Evolutionary conservation across 208 protist genomes (phyloP).

Genomic region (Naegleria lovaniensis): DNA sequence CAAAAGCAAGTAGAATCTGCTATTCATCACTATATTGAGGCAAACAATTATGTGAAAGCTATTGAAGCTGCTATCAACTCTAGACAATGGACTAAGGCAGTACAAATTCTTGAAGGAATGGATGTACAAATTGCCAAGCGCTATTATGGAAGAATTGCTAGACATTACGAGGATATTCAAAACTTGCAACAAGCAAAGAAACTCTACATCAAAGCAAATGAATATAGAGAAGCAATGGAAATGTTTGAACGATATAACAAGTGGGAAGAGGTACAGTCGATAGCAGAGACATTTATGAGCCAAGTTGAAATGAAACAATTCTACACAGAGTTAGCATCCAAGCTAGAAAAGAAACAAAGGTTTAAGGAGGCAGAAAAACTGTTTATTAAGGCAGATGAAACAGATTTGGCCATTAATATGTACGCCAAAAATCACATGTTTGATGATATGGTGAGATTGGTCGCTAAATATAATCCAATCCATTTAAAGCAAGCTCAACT

Average conservation of each 20-base stretch:
- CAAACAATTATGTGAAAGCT: slow-evolving; percentile 81
- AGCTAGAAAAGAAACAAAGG: slow-evolving; percentile 81
- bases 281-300: slow-evolving; percentile 78
- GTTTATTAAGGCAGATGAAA: slow-evolving; percentile 87
- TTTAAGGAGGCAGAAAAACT: slow-evolving; percentile 88
- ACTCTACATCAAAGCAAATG: slow-evolving; percentile 78
- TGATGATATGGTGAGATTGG: slow-evolving; percentile 52
- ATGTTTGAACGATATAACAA: slow-evolving; percentile 88
- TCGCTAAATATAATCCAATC: slow-evolving; percentile 78
- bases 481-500: slow-evolving; percentile 86
- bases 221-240: slow-evolving; percentile 80
- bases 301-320: slow-evolving; percentile 75
- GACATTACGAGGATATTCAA: slow-evolving; percentile 81
- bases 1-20: slow-evolving; percentile 88
- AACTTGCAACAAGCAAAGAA: slow-evolving; percentile 84
- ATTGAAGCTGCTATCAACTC: slow-evolving; percentile 88
- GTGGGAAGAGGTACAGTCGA: slow-evolving; percentile 84
- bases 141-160: slow-evolving; percentile 80
- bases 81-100: slow-evolving; percentile 85
- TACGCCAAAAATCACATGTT: slow-evolving; percentile 81
- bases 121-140: slow-evolving; percentile 52
- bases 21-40: slow-evolving; percentile 94
- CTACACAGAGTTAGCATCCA: slow-evolving; percentile 82
- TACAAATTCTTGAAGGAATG: slow-evolving; percentile 52
- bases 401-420: slow-evolving; percentile 93